phyloP scores from a whole-genome alignment of 495 filamentous ascomycete genomes.

The Staphylotrichum longicolle region DNA sequence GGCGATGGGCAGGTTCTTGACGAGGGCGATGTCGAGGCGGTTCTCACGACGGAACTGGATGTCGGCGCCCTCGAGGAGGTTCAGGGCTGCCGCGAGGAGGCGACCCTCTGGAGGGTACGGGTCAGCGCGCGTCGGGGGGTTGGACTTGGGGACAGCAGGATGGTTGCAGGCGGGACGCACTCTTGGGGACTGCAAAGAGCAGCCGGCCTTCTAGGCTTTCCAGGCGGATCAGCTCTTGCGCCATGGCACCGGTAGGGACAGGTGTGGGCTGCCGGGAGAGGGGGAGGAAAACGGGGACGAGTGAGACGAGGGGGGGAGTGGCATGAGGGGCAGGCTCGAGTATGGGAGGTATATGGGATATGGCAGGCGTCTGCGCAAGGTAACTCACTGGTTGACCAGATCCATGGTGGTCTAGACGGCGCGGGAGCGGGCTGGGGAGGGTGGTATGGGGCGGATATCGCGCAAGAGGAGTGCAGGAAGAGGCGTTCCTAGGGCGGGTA shows the following conservation, averaged over 20 bases:
- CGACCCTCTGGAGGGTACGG: constrained; percentile 68
- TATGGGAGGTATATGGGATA: neutral
- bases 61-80: constrained; percentile 87
- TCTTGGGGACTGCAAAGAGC: constrained; percentile 96
- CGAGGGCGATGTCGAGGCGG: constrained; percentile 92
- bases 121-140: constrained; percentile 8
- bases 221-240: constrained; percentile 36
- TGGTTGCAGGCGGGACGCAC: constrained; percentile 52
- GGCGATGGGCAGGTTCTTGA: constrained; percentile 91
- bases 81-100: constrained; percentile 77
- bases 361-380: constrained; percentile 1
- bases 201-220: constrained; percentile 84
- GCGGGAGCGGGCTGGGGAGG: neutral
- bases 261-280: constrained; percentile 9
- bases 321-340: neutral
- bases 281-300: constrained; percentile 1
- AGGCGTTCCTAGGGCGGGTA: constrained; percentile 17
- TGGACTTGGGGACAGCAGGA: constrained; percentile 2
- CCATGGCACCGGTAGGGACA: constrained; percentile 20
- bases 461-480: constrained; percentile 15
- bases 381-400: constrained; percentile 78
- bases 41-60: constrained; percentile 93
- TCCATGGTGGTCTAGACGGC: constrained; percentile 56
- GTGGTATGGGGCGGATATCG: constrained; percentile 4
- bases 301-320: neutral